Evolutionary conservation across 2,329 filamentous ascomycete genomes (phyloP).

Genomic region (Xylariaceae sp.): DNA sequence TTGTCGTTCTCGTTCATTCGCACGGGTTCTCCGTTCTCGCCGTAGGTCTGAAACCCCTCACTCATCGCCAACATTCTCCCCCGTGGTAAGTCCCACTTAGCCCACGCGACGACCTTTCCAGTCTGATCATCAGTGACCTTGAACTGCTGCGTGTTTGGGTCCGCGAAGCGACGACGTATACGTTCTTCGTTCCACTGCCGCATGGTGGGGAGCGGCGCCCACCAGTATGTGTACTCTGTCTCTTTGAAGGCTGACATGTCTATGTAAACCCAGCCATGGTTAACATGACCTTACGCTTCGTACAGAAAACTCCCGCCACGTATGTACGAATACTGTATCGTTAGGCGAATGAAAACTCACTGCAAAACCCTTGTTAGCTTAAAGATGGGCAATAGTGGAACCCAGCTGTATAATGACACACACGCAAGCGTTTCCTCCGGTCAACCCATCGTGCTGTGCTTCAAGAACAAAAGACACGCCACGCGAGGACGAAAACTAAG

Average conservation of each 20-base stretch:
- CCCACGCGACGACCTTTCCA: constrained; percentile 23
- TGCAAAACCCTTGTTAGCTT: too few species aligned
- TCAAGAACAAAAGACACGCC: too few species aligned
- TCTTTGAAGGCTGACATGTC: constrained; percentile 27
- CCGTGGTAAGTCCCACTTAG: constrained; percentile 26
- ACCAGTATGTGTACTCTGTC: constrained; percentile 30
- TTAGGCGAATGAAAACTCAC: too few species aligned
- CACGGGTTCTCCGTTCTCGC: constrained; percentile 12
- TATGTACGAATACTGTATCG: too few species aligned
- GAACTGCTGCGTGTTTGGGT: constrained; percentile 26
- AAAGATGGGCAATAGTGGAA: too few species aligned
- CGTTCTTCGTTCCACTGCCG: constrained; percentile 24
- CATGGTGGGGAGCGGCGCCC: constrained; percentile 24
- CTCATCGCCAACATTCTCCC: constrained; percentile 16
- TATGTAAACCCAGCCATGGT: not conserved
- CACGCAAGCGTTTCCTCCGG: too few species aligned
- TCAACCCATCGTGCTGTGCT: too few species aligned
- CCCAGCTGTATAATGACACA: too few species aligned
- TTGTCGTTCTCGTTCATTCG: not conserved
- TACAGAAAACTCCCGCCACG: too few species aligned
- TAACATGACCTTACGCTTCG: not conserved
- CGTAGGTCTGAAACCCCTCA: constrained; percentile 22
- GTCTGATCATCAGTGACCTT: constrained; percentile 25
- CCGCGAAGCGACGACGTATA: constrained; percentile 25
- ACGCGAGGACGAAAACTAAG: too few species aligned